A percentile compares a stretch with the other conserved stretches of the same genome.
phyloP scores from a whole-genome alignment of 208 protist genomes.

The Balamuthia mandrillaris region DNA sequence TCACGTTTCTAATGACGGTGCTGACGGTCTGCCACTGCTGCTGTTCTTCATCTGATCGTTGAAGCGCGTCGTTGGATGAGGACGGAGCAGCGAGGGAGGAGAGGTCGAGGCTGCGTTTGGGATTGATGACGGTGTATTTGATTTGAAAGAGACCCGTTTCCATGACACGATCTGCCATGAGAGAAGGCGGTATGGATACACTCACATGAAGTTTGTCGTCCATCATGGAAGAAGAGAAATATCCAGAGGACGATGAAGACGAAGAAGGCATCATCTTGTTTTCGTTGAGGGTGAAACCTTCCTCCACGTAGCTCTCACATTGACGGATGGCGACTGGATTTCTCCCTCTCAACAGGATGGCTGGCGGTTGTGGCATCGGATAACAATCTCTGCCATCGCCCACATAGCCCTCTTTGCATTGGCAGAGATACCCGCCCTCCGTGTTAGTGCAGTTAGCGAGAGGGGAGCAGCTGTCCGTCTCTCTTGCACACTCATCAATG shows the following conservation, averaged over 20 bases:
- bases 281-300: constrained; percentile 13
- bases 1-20: neutral
- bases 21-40: neutral
- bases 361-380: neutral
- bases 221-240: no score
- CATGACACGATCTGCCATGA: neutral
- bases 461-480: constrained; percentile 38
- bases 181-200: neutral
- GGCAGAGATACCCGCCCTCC: constrained; percentile 18
- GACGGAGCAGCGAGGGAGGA: neutral
- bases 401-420: constrained; percentile 18
- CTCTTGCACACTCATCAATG: constrained; percentile 21
- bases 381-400: constrained; percentile 8
- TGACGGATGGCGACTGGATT: neutral
- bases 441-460: constrained; percentile 25
- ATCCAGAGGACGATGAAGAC: no score
- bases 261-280: no score
- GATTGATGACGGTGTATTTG: constrained; percentile 7
- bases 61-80: no score
- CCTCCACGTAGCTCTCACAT: constrained; percentile 2
- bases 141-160: neutral
- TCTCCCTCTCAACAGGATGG: neutral
- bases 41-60: neutral
- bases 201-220: constrained; percentile 3
- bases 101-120: neutral